Percentiles rank a stretch among this genome's conserved stretches.
phyloP scores from a whole-genome alignment of 1,139 yeast genomes.

The Taphrina populina region DNA sequence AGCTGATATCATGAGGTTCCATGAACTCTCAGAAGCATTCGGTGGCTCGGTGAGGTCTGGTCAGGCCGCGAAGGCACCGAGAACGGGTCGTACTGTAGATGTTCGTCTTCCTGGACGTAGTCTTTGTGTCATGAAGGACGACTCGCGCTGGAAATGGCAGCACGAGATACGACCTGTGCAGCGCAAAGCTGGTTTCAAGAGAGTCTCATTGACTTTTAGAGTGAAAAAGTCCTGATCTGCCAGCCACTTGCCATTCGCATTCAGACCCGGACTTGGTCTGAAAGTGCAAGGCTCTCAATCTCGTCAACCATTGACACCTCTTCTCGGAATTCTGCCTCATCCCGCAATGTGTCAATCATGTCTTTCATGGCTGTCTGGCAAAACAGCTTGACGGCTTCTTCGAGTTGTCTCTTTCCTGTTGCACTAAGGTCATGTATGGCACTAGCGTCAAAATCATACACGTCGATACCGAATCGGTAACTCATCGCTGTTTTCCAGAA shows the following conservation, averaged over 20 bases:
- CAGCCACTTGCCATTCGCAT: too few relatives aligned
- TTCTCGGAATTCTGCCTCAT: neutral
- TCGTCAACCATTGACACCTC: neutral
- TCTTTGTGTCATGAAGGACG: conserved; percentile 15
- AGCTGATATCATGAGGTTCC: conserved; percentile 9
- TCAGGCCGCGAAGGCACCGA: conserved; percentile 20
- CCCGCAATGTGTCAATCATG: conserved; percentile 1
- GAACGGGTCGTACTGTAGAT: conserved; percentile 6
- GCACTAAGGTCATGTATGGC: conserved; percentile 3
- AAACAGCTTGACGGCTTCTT: conserved; percentile 2
- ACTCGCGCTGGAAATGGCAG: conserved; percentile 13
- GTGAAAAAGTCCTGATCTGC: conserved; percentile 1
- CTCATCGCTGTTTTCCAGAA: conserved; percentile 22
- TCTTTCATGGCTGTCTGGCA: conserved; percentile 22
- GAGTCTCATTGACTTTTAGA: conserved; percentile 11
- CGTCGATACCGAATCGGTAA: conserved; percentile 11
- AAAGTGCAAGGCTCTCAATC: too few relatives aligned
- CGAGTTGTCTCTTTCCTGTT: conserved; percentile 8
- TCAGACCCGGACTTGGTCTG: too few relatives aligned
- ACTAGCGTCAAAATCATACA: neutral
- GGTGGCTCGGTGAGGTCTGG: conserved; percentile 17
- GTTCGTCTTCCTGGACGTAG: conserved; percentile 13
- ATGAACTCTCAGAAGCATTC: conserved; percentile 1
- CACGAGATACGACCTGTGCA: conserved; percentile 11
- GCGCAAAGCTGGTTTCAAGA: conserved; percentile 1